Evolutionary conservation across 169 alveolate genomes (phyloP).

Genomic region (Plasmodium reichenowi): DNA sequence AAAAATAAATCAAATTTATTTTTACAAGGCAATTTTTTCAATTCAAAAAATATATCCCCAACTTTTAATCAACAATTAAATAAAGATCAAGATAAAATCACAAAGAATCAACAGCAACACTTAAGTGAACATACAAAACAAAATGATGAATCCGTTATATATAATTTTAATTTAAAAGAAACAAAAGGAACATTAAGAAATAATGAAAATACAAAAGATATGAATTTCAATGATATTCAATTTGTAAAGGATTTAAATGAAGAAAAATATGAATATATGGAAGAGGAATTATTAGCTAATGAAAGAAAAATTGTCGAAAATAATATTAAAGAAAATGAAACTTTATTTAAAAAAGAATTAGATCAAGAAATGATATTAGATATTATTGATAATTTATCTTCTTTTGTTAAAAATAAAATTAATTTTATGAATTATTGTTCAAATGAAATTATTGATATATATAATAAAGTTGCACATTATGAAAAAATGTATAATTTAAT

Average conservation of each 20-base stretch:
- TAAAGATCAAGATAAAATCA: background rate
- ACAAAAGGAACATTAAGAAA: constrained; percentile 72
- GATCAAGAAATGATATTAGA: constrained; percentile 74
- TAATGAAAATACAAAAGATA: constrained; percentile 52
- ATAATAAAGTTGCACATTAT: constrained; percentile 73
- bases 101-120: constrained; percentile 1
- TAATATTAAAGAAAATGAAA: constrained; percentile 61
- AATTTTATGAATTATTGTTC: constrained; percentile 78
- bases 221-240: constrained; percentile 57
- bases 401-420: constrained; percentile 77
- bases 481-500: constrained; percentile 75
- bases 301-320: constrained; percentile 63
- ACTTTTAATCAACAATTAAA: background rate
- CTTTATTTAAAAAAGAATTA: constrained; percentile 48
- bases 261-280: constrained; percentile 24
- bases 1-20: constrained; percentile 7
- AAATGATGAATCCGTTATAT: background rate
- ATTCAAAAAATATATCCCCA: background rate
- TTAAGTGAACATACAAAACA: background rate
- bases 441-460: constrained; percentile 71
- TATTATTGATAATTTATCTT: constrained; percentile 70
- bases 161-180: constrained; percentile 67
- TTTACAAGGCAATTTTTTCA: background rate
- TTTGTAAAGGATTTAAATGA: constrained; percentile 18
- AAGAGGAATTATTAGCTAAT: constrained; percentile 44